Evolutionary conservation across 208 protist genomes (phyloP).

Genomic region (Leishmania lainsoni): DNA sequence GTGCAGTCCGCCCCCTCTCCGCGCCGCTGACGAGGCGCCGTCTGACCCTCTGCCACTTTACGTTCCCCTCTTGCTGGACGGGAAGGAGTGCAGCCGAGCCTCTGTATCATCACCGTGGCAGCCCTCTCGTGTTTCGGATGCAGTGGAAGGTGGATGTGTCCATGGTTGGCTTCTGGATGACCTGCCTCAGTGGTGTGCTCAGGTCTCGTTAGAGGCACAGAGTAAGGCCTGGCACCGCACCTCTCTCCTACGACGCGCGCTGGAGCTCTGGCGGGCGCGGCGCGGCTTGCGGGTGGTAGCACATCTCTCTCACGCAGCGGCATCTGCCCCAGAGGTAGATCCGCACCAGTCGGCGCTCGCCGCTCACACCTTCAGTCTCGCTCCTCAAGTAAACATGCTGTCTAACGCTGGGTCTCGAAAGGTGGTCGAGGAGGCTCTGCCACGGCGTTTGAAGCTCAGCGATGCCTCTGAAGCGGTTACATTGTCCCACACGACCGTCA

Average conservation of each 20-base stretch:
- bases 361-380: background rate
- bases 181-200: conserved; percentile 49
- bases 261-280: conserved; percentile 53
- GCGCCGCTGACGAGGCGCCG: background rate
- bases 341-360: background rate
- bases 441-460: background rate
- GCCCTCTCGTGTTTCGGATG: background rate
- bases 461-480: background rate
- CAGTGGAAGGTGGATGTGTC: conserved; percentile 37
- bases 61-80: conserved; percentile 17
- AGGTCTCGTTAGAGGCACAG: conserved; percentile 40
- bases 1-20: background rate
- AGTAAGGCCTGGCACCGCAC: conserved; percentile 35
- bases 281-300: conserved; percentile 55
- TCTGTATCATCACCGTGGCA: background rate
- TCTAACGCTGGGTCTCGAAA: too few species aligned
- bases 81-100: background rate
- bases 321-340: background rate
- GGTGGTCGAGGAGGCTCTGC: background rate
- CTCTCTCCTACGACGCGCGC: conserved; percentile 17
- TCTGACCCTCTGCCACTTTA: conserved; percentile 13
- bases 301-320: conserved; percentile 17
- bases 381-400: background rate
- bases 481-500: background rate
- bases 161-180: conserved; percentile 68